A percentile compares a stretch with the other conserved stretches of the same genome.
Evolutionary conservation across 2,329 filamentous ascomycete genomes (phyloP).

Genomic region (Proliferodiscus dingleyae): DNA sequence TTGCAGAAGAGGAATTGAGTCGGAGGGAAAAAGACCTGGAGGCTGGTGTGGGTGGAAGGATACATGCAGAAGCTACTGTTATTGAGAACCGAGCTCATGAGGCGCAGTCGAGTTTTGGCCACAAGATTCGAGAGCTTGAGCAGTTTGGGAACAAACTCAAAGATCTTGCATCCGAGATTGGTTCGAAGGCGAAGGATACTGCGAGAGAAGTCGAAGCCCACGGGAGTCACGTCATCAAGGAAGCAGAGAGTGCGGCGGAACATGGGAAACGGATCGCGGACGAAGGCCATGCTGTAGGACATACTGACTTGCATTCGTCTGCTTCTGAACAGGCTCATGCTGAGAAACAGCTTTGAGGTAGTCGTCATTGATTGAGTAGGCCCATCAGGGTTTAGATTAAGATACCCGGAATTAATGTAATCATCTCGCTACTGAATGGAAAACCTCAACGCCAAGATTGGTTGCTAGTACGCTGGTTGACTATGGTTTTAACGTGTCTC

Average conservation of each 20-base stretch:
- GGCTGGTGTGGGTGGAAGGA: background rate
- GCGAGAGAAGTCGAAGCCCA: background rate
- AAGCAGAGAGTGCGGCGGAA: background rate
- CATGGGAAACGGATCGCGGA: background rate
- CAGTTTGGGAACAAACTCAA: conserved; percentile 8
- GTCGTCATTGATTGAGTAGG: too few relatives aligned
- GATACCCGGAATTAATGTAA: too few relatives aligned
- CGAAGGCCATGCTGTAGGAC: background rate
- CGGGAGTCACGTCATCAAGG: background rate
- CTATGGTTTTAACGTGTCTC: too few relatives aligned
- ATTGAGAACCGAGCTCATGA: background rate
- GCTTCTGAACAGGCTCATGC: too few relatives aligned
- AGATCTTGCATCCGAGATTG: conserved; percentile 11
- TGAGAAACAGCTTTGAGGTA: too few relatives aligned
- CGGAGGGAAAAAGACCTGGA: conserved; percentile 9
- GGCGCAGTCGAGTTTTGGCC: background rate
- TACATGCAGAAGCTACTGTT: background rate
- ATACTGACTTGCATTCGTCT: background rate
- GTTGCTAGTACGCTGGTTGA: too few relatives aligned
- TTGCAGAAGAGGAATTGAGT: background rate
- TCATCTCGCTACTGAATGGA: too few relatives aligned
- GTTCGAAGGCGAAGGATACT: background rate
- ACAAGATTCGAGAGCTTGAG: conserved; percentile 9
- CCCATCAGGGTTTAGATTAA: too few relatives aligned
- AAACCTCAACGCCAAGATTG: too few relatives aligned